Conservation (phyloP, 1,284 basidiomycete genomes). For the Leccinum colubrinum region DNA sequence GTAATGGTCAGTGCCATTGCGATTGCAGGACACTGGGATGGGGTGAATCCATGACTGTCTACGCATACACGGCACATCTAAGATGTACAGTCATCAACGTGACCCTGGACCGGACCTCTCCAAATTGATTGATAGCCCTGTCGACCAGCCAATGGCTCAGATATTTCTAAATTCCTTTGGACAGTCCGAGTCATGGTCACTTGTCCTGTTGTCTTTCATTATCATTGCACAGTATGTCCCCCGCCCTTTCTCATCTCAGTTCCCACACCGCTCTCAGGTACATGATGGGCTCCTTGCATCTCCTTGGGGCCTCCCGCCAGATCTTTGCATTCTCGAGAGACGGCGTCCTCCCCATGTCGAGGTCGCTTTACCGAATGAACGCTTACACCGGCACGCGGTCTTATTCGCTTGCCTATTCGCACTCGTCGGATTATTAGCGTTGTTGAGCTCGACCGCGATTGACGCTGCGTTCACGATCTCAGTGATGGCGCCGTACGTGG, state of each 20-base stretch:
- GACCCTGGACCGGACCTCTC: background rate
- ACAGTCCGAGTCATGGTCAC: background rate
- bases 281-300: background rate
- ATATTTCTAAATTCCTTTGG: background rate
- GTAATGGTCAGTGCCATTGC: background rate
- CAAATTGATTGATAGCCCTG: background rate
- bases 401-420: too few species aligned
- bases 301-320: background rate
- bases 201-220: conserved; percentile 20
- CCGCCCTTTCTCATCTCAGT: background rate
- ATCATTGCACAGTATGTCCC: conserved; percentile 22
- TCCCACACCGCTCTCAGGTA: background rate
- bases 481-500: background rate
- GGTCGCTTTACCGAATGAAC: background rate
- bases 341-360: background rate
- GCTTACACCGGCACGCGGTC: background rate
- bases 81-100: conserved; percentile 1
- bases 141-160: background rate
- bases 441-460: background rate
- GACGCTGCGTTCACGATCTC: background rate
- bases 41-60: background rate
- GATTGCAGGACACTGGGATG: background rate
- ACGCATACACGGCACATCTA: background rate
- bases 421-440: background rate
- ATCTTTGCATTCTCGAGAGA: conserved; percentile 1